These are phyloP conservation scores for Dictyostelium brefeldianum DNA, from an alignment of 78 protist genomes.

Conservation along the genomic window DNA sequence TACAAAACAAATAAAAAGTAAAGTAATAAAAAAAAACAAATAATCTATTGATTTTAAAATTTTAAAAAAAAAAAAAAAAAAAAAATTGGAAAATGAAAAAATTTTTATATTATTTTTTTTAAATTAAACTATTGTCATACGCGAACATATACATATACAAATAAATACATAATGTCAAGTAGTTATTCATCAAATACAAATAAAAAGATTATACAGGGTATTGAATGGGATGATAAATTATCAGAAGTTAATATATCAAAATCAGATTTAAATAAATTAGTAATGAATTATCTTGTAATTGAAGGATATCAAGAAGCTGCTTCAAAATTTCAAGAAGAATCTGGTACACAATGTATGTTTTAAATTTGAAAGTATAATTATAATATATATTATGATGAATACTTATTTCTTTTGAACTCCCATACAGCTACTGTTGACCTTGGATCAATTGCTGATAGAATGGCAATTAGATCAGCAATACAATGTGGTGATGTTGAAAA, in stretches of 20 bases:
- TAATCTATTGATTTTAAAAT: not conserved
- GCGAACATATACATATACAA: not conserved
- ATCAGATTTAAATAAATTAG: constrained; percentile 84
- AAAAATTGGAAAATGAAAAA: not conserved
- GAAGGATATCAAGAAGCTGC: constrained; percentile 95
- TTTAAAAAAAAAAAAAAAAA: not conserved
- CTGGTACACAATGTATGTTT: constrained; percentile 78
- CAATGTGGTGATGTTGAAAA: constrained; percentile 89
- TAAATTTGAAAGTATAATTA: not conserved
- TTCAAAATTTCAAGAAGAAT: constrained; percentile 87
- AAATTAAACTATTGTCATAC: too few relatives aligned
- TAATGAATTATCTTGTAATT: constrained; percentile 94
- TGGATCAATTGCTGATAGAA: constrained; percentile 79
- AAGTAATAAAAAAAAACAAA: too few relatives aligned
- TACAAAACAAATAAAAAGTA: too few relatives aligned
- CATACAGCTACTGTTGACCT: constrained; percentile 76
- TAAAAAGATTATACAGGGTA: constrained; percentile 2
- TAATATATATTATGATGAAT: too few relatives aligned
- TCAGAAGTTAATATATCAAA: constrained; percentile 42
- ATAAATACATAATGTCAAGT: not conserved
- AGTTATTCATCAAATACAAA: not conserved
- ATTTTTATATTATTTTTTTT: not conserved
- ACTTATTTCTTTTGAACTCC: not conserved
- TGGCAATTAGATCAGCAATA: constrained; percentile 80
- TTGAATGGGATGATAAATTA: constrained; percentile 65